These are phyloP conservation scores for Aphanomyces astaci DNA, from an alignment of 352 stramenopile genomes.

Conservation along the genomic window DNA sequence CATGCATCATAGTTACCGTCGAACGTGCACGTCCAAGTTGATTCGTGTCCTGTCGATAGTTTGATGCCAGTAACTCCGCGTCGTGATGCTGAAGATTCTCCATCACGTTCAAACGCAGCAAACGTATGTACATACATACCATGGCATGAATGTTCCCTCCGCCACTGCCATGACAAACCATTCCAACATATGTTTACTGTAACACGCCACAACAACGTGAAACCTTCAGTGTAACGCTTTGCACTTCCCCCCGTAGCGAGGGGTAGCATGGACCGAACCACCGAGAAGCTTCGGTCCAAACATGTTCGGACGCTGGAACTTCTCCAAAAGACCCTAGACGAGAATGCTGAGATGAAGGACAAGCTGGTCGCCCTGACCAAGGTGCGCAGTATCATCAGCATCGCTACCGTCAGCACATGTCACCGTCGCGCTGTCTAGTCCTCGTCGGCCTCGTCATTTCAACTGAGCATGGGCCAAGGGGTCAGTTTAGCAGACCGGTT, in stretches of 20 bases:
- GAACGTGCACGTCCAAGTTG: no score
- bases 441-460: background rate
- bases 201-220: no score
- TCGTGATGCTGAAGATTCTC: no score
- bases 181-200: no score
- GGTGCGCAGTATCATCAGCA: slow-evolving; percentile 29
- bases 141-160: no score
- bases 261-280: slow-evolving; percentile 27
- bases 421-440: background rate
- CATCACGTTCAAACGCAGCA: no score
- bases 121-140: no score
- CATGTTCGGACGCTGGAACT: slow-evolving; percentile 71
- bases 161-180: no score
- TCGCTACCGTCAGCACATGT: background rate
- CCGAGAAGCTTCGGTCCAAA: slow-evolving; percentile 67
- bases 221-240: background rate
- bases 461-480: slow-evolving; percentile 40
- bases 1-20: no score
- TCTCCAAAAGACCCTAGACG: slow-evolving; percentile 69
- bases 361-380: slow-evolving; percentile 39
- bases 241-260: background rate
- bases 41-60: no score
- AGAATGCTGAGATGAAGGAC: slow-evolving; percentile 61
- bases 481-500: slow-evolving; percentile 33
- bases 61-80: no score